Conservation (phyloP, 768 basidiomycete species). For the Trametes coccinea region DNA sequence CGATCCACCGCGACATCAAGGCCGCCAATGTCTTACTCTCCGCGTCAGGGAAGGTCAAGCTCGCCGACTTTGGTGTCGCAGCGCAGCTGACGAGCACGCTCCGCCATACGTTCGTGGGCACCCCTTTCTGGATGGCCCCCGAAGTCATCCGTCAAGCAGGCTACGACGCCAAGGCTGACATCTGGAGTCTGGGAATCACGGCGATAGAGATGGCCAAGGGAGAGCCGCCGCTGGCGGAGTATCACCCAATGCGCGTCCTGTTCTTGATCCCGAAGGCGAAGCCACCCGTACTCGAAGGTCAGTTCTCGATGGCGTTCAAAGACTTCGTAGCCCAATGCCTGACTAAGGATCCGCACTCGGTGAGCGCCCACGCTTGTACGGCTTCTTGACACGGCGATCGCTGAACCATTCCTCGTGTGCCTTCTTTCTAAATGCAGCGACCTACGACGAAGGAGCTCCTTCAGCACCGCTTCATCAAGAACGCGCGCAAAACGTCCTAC, state of each 20-base stretch:
- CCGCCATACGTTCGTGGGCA: slow-evolving; percentile 96
- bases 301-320: slow-evolving; percentile 84
- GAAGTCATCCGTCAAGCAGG: slow-evolving; percentile 98
- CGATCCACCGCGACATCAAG: slow-evolving; percentile 99
- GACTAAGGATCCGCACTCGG: slow-evolving; percentile 85
- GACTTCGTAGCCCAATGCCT: slow-evolving; percentile 90
- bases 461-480: slow-evolving; percentile 89
- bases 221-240: slow-evolving; percentile 94
- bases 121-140: slow-evolving; percentile 98
- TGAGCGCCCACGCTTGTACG: slow-evolving; percentile 38
- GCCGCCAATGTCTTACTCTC: slow-evolving; percentile 94
- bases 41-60: slow-evolving; percentile 89
- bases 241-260: slow-evolving; percentile 97
- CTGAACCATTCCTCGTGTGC: background rate
- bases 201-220: slow-evolving; percentile 98
- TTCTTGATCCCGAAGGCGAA: slow-evolving; percentile 98
- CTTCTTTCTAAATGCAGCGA: slow-evolving; percentile 50
- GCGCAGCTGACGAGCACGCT: slow-evolving; percentile 94
- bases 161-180: slow-evolving; percentile 93
- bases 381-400: background rate
- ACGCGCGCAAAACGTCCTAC: slow-evolving; percentile 78
- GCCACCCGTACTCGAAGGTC: slow-evolving; percentile 85
- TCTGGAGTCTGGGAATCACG: slow-evolving; percentile 98
- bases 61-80: slow-evolving; percentile 98
- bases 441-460: slow-evolving; percentile 90